Conservation (phyloP, 371 early-diverging fungal species). For the Rhizomucor miehei region DNA sequence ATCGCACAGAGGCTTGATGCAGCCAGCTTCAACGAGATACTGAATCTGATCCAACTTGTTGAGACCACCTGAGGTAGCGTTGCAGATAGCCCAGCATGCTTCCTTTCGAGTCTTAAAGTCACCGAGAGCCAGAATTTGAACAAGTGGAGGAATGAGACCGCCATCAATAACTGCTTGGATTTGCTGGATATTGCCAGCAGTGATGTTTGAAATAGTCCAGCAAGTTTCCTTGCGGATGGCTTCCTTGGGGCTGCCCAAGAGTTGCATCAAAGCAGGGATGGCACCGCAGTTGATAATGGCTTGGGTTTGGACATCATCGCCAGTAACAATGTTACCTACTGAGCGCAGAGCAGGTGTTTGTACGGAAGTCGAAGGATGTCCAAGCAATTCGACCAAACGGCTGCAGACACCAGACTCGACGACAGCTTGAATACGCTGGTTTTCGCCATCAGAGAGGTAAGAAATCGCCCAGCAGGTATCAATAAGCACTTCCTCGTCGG, state of each 20-base stretch:
- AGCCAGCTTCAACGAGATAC: conserved; percentile 75
- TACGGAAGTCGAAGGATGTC: conserved; percentile 81
- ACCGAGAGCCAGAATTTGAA: conserved; percentile 78
- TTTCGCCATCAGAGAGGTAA: conserved; percentile 95
- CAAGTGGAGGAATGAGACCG: conserved; percentile 88
- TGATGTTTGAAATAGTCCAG: conserved; percentile 99
- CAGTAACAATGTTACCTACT: conserved; percentile 99
- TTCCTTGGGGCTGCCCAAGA: conserved; percentile 87
- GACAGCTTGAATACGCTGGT: conserved; percentile 95
- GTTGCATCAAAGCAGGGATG: conserved; percentile 70
- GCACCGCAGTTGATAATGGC: conserved; percentile 89
- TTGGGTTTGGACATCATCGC: conserved; percentile 97
- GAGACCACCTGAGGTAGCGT: conserved; percentile 85
- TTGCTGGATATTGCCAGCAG: conserved; percentile 94
- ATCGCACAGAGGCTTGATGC: conserved; percentile 86
- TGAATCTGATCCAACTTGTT: conserved; percentile 72
- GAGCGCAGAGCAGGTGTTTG: conserved; percentile 98
- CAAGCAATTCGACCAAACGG: conserved; percentile 89
- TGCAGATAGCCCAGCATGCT: conserved; percentile 96
- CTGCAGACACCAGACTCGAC: conserved; percentile 90
- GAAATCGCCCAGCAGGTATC: conserved; percentile 99
- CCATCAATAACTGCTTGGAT: conserved; percentile 94
- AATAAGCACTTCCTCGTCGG: conserved; percentile 93
- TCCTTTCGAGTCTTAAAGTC: conserved; percentile 44
- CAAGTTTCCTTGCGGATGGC: conserved; percentile 98